Conservation (phyloP, 192 early-diverging fungal genomes). For the Coemansia erecta region DNA sequence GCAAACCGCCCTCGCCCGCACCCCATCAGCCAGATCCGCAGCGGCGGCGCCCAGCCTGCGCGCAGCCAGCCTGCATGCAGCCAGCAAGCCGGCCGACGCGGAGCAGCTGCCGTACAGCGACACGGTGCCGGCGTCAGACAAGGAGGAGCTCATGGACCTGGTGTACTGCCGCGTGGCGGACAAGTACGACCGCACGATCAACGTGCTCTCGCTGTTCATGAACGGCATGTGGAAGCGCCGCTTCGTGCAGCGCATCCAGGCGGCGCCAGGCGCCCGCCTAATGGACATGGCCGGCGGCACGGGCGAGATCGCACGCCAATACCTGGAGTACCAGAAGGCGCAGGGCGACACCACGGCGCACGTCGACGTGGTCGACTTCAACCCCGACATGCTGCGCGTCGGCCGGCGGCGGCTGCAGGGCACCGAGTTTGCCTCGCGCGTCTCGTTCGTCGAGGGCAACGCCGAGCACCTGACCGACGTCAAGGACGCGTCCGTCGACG, state of each 20-base stretch:
- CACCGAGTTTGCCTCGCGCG: constrained; percentile 53
- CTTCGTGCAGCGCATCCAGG: constrained; percentile 76
- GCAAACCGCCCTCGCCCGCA: neutral
- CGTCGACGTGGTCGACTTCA: constrained; percentile 93
- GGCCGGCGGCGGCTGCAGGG: constrained; percentile 67
- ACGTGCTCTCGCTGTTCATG: constrained; percentile 81
- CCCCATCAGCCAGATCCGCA: neutral
- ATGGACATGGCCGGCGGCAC: constrained; percentile 97
- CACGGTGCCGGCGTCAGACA: constrained; percentile 73
- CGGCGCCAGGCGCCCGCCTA: constrained; percentile 72
- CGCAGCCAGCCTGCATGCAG: too few species aligned
- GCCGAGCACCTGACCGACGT: constrained; percentile 77
- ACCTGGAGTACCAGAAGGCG: constrained; percentile 74
- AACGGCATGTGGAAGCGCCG: constrained; percentile 91
- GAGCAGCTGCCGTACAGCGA: constrained; percentile 33
- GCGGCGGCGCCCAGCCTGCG: too few species aligned
- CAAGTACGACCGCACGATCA: constrained; percentile 92
- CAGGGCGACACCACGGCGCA: constrained; percentile 58
- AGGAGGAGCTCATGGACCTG: constrained; percentile 78
- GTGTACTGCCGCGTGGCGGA: constrained; percentile 86
- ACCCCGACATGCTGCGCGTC: constrained; percentile 87
- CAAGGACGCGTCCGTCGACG: constrained; percentile 76
- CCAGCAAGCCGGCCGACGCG: too few species aligned
- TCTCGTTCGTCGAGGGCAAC: constrained; percentile 76
- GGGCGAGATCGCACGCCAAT: constrained; percentile 90